These are phyloP conservation scores for Ottelia alismoides DNA, from an alignment of 106 monocot genomes.

Conservation along the genomic window DNA sequence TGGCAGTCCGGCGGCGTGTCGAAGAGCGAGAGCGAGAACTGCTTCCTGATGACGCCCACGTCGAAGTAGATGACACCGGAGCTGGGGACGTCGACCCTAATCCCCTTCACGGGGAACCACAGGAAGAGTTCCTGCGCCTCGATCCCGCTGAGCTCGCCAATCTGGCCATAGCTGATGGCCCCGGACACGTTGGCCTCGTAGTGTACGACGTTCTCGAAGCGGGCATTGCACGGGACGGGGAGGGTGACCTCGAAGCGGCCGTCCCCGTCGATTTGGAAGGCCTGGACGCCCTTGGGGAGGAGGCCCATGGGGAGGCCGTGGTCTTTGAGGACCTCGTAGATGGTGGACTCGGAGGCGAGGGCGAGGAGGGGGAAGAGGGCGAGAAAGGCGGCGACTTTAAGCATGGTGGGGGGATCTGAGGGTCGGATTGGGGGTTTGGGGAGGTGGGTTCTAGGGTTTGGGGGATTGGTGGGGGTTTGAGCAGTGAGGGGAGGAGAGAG, in stretches of 20 bases:
- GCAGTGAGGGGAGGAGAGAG: not conserved
- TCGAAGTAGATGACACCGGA: slow-evolving; percentile 31
- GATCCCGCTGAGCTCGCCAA: slow-evolving; percentile 13
- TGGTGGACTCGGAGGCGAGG: not conserved
- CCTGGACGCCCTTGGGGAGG: slow-evolving; percentile 8
- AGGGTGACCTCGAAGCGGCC: slow-evolving; percentile 16
- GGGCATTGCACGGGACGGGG: slow-evolving; percentile 8
- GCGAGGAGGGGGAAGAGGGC: not conserved
- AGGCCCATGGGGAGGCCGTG: slow-evolving; percentile 25
- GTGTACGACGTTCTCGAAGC: slow-evolving; percentile 20
- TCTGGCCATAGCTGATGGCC: slow-evolving; percentile 18
- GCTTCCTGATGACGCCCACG: slow-evolving; percentile 21
- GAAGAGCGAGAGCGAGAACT: slow-evolving; percentile 21
- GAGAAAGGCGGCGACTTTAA: not conserved
- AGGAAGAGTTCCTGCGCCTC: slow-evolving; percentile 28
- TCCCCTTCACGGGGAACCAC: slow-evolving; percentile 26
- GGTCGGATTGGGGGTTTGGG: not conserved
- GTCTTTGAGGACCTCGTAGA: slow-evolving; percentile 9
- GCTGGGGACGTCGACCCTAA: slow-evolving; percentile 21
- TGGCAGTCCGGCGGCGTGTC: slow-evolving; percentile 20
- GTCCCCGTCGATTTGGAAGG: slow-evolving; percentile 6
- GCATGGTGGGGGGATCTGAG: not conserved
- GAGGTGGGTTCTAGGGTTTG: not conserved
- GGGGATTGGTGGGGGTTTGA: slow-evolving; percentile 1
- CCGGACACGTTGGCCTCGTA: slow-evolving; percentile 22